Base-by-base conservation (phyloP, 257 asterid genomes). In the Leptodermis oblonga region DNA sequence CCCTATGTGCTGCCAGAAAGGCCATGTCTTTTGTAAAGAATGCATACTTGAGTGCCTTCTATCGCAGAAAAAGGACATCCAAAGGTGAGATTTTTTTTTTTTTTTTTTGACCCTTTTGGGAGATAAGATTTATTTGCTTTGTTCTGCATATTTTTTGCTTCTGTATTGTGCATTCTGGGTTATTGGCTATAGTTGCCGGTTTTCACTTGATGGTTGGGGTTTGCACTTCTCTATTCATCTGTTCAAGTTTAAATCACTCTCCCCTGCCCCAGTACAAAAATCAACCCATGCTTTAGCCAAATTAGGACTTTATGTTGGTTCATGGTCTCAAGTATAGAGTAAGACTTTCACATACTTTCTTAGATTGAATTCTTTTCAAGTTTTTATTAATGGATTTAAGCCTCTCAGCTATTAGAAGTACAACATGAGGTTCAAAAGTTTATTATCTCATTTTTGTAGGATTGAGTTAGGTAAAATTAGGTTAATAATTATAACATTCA, bases 1-100 rank as follows among this genome's bases (percentile, higher is more conserved):
- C 56, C 96, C 99, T 36, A 66, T 94, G 82, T 89, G 89, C 68
- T 94, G 99, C 76, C 81, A 34, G 46, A 90, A 94, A 80, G 99
- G 99, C 39, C 99, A 94, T 62, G 74, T 91, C 60, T 94, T 78
- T 77, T 94, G 97, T 69, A 94, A 94, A 73, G 99, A 94, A 63
- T 94, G 99, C 88, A 85, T 91, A 46, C 85, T 89, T 39, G 96
- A 94, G 64, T 94, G 92, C 75, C 90, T 94, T 42, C 78, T 94
- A 56, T 78, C 99, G 5, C 99, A 94, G 76, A 94, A 94, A 82
- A 94, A 91, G 68, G 97, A 91, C 72, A 86, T 91, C 62, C 87
- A 85, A 37, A 89, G 99, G 99, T 92, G 41, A 15, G 0, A 22
- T 18, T 33, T 55, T 39, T 14, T 51, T 12, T 45, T 34, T 25